These are phyloP conservation scores for Casuarina equisetifolia DNA, from an alignment of 306 rosid species.

Conservation along the genomic window DNA sequence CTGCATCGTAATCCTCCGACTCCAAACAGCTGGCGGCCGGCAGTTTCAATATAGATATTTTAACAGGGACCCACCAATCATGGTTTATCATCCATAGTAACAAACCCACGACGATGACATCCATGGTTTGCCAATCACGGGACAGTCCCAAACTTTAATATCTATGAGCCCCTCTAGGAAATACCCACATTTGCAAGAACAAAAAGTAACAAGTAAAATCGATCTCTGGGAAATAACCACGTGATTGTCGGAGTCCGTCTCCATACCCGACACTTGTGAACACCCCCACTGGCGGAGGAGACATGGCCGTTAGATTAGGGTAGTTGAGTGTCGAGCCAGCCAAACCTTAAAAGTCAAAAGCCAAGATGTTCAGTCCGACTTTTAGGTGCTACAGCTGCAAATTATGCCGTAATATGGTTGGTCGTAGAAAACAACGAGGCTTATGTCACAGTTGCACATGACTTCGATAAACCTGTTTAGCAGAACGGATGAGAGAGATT, in stretches of 20 bases:
- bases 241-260: not conserved
- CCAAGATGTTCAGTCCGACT: conserved; percentile 4
- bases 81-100: not conserved
- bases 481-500: not conserved
- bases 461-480: not conserved
- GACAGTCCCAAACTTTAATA: too few relatives aligned
- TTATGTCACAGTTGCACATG: not conserved
- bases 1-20: conserved; percentile 22
- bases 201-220: too few relatives aligned
- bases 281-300: not conserved
- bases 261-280: not conserved
- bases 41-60: not conserved
- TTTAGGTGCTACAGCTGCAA: conserved; percentile 27
- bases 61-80: not conserved
- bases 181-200: too few relatives aligned
- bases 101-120: not conserved
- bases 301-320: conserved; percentile 15
- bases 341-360: conserved; percentile 16
- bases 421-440: not conserved
- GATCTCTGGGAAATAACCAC: too few relatives aligned
- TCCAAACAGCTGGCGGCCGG: not conserved
- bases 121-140: not conserved
- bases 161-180: not conserved
- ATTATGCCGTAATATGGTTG: not conserved
- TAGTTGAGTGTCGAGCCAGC: not conserved